Percentiles rank a stretch among this genome's conserved stretches.
phyloP scores from a whole-genome alignment of 352 stramenopile genomes.

The Aphanomyces cochlioides region DNA sequence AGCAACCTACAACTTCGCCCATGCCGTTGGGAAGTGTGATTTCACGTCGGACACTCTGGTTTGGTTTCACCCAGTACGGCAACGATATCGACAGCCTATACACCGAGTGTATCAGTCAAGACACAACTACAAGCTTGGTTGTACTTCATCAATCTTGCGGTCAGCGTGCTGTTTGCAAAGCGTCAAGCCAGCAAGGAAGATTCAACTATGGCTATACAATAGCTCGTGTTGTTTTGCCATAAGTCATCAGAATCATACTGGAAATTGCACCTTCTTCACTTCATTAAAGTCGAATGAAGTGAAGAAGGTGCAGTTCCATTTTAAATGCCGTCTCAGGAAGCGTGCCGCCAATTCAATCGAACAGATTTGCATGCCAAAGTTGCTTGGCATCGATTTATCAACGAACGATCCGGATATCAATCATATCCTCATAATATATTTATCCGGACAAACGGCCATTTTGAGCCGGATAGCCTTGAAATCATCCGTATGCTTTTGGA shows the following conservation, averaged over 20 bases:
- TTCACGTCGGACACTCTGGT: slow-evolving; percentile 83
- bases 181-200: slow-evolving; percentile 51
- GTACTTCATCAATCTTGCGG: slow-evolving; percentile 83
- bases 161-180: slow-evolving; percentile 55
- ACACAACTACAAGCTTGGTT: too few species aligned
- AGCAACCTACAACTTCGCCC: slow-evolving; percentile 82
- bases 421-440: too few species aligned
- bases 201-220: slow-evolving; percentile 55
- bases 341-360: slow-evolving; percentile 5
- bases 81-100: slow-evolving; percentile 79
- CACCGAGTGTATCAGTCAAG: background rate
- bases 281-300: slow-evolving; percentile 52
- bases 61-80: slow-evolving; percentile 83
- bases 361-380: slow-evolving; percentile 9
- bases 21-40: slow-evolving; percentile 83
- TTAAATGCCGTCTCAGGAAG: slow-evolving; percentile 48
- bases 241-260: background rate
- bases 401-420: too few species aligned
- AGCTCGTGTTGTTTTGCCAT: too few species aligned
- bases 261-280: slow-evolving; percentile 47
- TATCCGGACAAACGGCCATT: too few species aligned
- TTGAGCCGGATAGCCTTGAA: too few species aligned
- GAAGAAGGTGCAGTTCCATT: too few species aligned
- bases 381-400: too few species aligned
- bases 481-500: too few species aligned